Evolutionary conservation across 2,329 filamentous ascomycete species (phyloP).

Genomic region (Aspergillus thermomutatus): DNA sequence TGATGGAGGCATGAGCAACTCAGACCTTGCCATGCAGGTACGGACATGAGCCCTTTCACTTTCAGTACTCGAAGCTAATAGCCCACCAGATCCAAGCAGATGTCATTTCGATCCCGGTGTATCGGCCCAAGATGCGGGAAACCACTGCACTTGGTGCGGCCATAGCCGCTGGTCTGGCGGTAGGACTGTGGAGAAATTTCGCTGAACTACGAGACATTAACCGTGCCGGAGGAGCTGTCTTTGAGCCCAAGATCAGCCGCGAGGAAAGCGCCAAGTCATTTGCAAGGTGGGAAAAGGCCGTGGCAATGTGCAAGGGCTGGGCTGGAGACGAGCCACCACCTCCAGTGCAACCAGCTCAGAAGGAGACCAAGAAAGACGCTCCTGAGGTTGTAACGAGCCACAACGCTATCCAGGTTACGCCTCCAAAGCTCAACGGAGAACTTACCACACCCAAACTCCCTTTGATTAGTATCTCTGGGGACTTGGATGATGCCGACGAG

Average conservation of each 20-base stretch:
- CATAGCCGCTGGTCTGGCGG: constrained; percentile 79
- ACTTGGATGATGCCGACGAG: constrained; percentile 34
- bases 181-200: constrained; percentile 72
- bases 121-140: constrained; percentile 80
- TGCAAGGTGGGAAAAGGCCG: constrained; percentile 68
- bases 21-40: constrained; percentile 80
- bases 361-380: not conserved
- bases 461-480: constrained; percentile 20
- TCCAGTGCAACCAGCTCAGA: not conserved
- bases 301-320: constrained; percentile 74
- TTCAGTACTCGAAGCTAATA: not conserved
- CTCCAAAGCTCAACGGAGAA: constrained; percentile 14
- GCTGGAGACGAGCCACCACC: constrained; percentile 11
- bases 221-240: constrained; percentile 64
- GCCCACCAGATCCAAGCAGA: constrained; percentile 70
- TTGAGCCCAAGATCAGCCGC: constrained; percentile 59
- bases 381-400: constrained; percentile 11
- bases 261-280: constrained; percentile 60
- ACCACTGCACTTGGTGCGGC: constrained; percentile 82
- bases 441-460: constrained; percentile 13
- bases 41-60: constrained; percentile 20
- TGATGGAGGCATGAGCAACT: constrained; percentile 85
- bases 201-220: constrained; percentile 72
- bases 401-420: constrained; percentile 8
- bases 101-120: constrained; percentile 74